These are phyloP conservation scores for Helotiales sp. DNA, from an alignment of 2,329 filamentous ascomycete genomes.

Conservation along the genomic window DNA sequence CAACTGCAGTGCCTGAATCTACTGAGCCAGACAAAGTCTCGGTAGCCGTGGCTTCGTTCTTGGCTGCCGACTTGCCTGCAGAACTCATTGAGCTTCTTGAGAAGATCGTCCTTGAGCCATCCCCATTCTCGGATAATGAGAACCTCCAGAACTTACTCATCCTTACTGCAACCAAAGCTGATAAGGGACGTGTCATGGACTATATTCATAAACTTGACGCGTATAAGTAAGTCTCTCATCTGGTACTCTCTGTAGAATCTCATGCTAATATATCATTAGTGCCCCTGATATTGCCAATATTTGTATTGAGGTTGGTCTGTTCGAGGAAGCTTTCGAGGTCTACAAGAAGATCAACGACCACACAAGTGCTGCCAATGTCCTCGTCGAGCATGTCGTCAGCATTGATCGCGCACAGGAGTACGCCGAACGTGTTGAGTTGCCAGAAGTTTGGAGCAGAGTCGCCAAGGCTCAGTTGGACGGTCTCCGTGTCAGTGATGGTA, in stretches of 20 bases:
- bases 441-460: slow-evolving; percentile 97
- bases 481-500: slow-evolving; percentile 85
- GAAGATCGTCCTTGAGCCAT: slow-evolving; percentile 99
- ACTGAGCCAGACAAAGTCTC: slow-evolving; percentile 94
- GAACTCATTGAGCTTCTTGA: slow-evolving; percentile 97
- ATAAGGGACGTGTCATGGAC: slow-evolving; percentile 91
- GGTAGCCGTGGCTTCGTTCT: slow-evolving; percentile 89
- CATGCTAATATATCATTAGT: no score
- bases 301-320: slow-evolving; percentile 91
- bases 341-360: slow-evolving; percentile 98
- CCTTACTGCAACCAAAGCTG: slow-evolving; percentile 94
- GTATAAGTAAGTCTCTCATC: no score
- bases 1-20: slow-evolving; percentile 90
- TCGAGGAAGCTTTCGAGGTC: slow-evolving; percentile 96
- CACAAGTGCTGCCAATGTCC: slow-evolving; percentile 80
- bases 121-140: slow-evolving; percentile 76
- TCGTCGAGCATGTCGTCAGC: slow-evolving; percentile 95
- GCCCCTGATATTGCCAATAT: slow-evolving; percentile 90
- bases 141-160: slow-evolving; percentile 95
- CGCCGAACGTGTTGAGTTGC: slow-evolving; percentile 88
- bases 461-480: slow-evolving; percentile 97
- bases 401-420: slow-evolving; percentile 96
- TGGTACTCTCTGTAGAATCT: no score
- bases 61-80: slow-evolving; percentile 84
- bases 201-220: slow-evolving; percentile 91